Evolutionary conservation across 495 filamentous ascomycete genomes (phyloP).

Genomic region (Apodospora peruviana): DNA sequence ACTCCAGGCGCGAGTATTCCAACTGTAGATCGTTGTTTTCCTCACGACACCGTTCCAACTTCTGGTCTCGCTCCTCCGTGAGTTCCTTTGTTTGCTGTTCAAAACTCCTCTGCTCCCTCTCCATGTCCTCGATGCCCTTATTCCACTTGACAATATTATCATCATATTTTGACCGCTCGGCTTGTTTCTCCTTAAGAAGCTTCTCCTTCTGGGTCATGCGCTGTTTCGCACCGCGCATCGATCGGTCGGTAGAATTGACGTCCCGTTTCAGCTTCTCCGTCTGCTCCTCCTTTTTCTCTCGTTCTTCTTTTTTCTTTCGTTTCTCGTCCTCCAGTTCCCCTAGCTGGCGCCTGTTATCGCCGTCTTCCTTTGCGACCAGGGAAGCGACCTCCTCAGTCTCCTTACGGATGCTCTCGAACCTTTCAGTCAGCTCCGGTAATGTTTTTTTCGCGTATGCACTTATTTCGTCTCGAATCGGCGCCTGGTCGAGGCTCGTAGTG

Average conservation of each 20-base stretch:
- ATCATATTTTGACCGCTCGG: constrained; percentile 52
- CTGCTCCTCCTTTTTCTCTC: constrained; percentile 80
- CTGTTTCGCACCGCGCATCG: constrained; percentile 78
- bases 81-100: constrained; percentile 38
- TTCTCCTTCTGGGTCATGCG: constrained; percentile 78
- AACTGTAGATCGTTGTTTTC: constrained; percentile 24
- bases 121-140: constrained; percentile 46
- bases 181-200: constrained; percentile 64
- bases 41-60: constrained; percentile 22
- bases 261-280: constrained; percentile 78
- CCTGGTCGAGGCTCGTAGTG: constrained; percentile 53
- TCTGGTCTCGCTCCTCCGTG: constrained; percentile 34
- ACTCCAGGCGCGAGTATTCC: constrained; percentile 36
- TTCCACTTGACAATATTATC: constrained; percentile 54
- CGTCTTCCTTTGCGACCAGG: constrained; percentile 57
- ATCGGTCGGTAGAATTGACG: constrained; percentile 70
- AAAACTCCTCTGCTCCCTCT: constrained; percentile 33
- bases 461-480: constrained; percentile 36
- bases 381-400: constrained; percentile 58
- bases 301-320: constrained; percentile 64
- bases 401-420: constrained; percentile 62
- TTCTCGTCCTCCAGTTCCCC: constrained; percentile 69
- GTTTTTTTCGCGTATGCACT: constrained; percentile 38
- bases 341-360: constrained; percentile 60
- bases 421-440: constrained; percentile 57